Evolutionary conservation across 2,329 filamentous ascomycete species (phyloP), one percentile per base, ranked within the genome.

Genomic region (Trichoderma harzianum): DNA sequence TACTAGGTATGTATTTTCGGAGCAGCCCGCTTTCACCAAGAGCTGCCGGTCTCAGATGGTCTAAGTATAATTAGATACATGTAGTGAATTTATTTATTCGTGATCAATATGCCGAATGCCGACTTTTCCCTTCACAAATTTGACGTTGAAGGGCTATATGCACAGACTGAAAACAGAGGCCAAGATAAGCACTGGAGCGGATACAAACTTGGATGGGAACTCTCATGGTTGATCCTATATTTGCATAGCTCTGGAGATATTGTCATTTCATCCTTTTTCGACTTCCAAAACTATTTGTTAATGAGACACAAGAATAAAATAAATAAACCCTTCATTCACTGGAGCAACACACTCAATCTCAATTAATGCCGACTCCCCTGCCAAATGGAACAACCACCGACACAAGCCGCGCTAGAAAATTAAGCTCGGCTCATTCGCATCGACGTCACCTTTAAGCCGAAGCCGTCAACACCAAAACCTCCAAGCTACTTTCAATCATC

Each of bases 401-500:
- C 24, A 69, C 34, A 72, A 72, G 70, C 70, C 70, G 70, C 64
- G 28, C 14, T 53, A 30, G 39, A 67, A 57, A 57, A 7, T 18
- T 30, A 67, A 68, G 65, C 65, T 68, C 67, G 67, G 67, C 67
- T 21, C 57, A 62, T 61, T 57, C 28, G 2, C 18, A 70, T 34
- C 68, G 68, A 70, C 68, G 68, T 70, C 68, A 70, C 68, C 30
- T 30, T 69, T 64, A 58, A 70, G 68, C 68, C 68, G 68, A 64
- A 28, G 12, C 39, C 32, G 14, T 36, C 47, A 14, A 69, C 62
- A n/a, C 28, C 60, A 51, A 26, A 57, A 26, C 39, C 28, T 21
- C 26, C 24, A 51, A 24, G 43, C 43, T 47, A 21, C 34, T 21
- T n/a, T 55, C 36, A 18, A 39, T 39, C 16, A 36, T n/a, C 10